Evolutionary conservation across 2,329 filamentous ascomycete genomes (phyloP).

Genomic region (Sarocladiaceae sp.): DNA sequence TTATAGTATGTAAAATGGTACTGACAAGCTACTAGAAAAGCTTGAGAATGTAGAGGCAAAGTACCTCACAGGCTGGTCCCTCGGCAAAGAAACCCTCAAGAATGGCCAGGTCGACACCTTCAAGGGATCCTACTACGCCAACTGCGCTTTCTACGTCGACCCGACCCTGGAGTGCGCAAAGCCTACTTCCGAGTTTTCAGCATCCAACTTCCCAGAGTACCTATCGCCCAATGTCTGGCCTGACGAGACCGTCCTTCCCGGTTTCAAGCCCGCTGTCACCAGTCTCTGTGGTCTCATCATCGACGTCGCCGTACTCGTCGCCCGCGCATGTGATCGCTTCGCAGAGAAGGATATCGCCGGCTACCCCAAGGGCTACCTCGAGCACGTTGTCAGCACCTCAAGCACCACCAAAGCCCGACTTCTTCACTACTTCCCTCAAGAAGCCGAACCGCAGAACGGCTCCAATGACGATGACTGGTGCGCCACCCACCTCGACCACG

Average conservation of each 20-base stretch:
- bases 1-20: no score
- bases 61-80: slow-evolving; percentile 72
- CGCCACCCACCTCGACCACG: slow-evolving; percentile 84
- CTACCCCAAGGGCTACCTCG: slow-evolving; percentile 76
- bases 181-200: slow-evolving; percentile 54
- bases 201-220: slow-evolving; percentile 76
- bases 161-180: slow-evolving; percentile 55
- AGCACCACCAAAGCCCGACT: slow-evolving; percentile 87
- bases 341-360: slow-evolving; percentile 72
- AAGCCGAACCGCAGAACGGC: slow-evolving; percentile 1
- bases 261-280: slow-evolving; percentile 70
- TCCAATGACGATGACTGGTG: slow-evolving; percentile 81
- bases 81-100: slow-evolving; percentile 76
- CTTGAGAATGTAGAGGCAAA: slow-evolving; percentile 58
- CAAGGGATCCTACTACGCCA: slow-evolving; percentile 82
- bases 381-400: slow-evolving; percentile 80
- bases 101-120: slow-evolving; percentile 74
- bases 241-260: slow-evolving; percentile 59
- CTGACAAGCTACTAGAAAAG: slow-evolving; percentile 33
- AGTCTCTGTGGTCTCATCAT: slow-evolving; percentile 80
- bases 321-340: slow-evolving; percentile 83
- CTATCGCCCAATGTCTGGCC: slow-evolving; percentile 88
- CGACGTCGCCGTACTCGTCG: slow-evolving; percentile 83
- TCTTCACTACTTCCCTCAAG: slow-evolving; percentile 83
- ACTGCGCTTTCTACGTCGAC: slow-evolving; percentile 74